Base-by-base conservation (phyloP, 2,329 filamentous ascomycete species). In the Gnomoniopsis smithogilvyi region DNA sequence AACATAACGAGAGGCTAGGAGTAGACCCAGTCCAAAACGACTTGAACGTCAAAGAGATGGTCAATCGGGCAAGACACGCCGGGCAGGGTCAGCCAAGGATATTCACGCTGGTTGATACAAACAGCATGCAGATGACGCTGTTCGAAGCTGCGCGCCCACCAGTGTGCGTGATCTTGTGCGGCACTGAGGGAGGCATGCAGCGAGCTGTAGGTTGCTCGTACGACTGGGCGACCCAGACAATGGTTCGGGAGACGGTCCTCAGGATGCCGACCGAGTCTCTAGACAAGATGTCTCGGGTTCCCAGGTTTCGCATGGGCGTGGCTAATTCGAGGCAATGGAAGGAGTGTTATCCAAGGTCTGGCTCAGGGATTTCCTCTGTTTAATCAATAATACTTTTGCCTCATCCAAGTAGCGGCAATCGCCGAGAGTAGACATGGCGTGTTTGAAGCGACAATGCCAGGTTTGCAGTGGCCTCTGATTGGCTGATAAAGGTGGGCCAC, bases 111-210 rank as follows among this genome's bases (percentile, higher is more conserved):
- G 69, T 74, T 0, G 73, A 74, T 38, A 73, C 71, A 1, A 70
- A 68, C 59, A 70, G 68, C 63, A 71, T 74, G 70, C 60, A 68
- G 45, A 51, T 70, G 36, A 74, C 70, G 4, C 59, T 73, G 2
- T 74, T 74, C 22, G 65, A 73, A 43, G 70, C 72, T 2, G 67
- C 64, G 19, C 62, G 72, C 0, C 76, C 77, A 1, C 78, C 78
- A 0, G 67, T 73, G 2, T 72, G 69, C 38, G 68, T 77, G 48
- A 60, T 80, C 6, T 57, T 78, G 17, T 74, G 73, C 19, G 77
- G 74, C 10, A 67, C 65, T 2, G 77, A 80, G 62, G 78, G 78
- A 15, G 77, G 78, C 7, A 79, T 79, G 76, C 74, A 77, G 62
- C 69, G 77, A 8, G 74, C 75, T 4, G 66, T 79, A 17, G 67